Evolutionary conservation across 2,329 filamentous ascomycete species (phyloP), one percentile per base, ranked within the genome.

Genomic region (Drechmeria coniospora): DNA sequence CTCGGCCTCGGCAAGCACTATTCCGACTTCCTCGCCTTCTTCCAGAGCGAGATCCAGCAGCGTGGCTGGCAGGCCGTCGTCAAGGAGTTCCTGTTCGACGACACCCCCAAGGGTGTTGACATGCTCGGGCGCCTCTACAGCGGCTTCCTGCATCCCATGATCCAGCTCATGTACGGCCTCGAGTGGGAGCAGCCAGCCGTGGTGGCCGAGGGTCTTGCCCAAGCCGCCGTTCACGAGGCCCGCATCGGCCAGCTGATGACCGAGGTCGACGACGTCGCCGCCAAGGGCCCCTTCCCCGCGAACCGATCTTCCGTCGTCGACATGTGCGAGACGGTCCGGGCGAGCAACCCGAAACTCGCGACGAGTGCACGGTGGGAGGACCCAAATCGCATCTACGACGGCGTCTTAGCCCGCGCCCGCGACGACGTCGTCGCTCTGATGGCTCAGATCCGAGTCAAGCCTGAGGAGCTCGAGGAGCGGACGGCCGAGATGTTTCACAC

Each of bases 181-280:
- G 83, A 92, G 46, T 92, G 83, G 57, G 49, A 65, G 8, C 82
- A 92, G 45, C 81, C 81, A 2, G 79, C 79, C 21, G 73, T 92
- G 33, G 63, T 93, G 16, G 81, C 83, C 5, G 71, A 87, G 53
- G 83, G 61, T 1, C 67, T 93, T 12, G 81, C 84, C 1, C 76
- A 92, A 54, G 63, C 78, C 2, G 71, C 77, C 6, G 68, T 83
- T 2, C 81, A 92, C 44, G 54, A 61, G 6, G 53, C 63, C 23
- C 65, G 65, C 49, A 58, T 78, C 2, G 56, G 52, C 2, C 37
- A 49, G 0, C 68, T 75, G 34, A 58, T 90, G 16, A 35, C 61
- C 2, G 50, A 47, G 1, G 55, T 65, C 6, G 74, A 79, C 38
- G 45, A 57, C 26, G 52, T 50, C 2, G 60, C 61, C 5, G 37